phyloP scores from a whole-genome alignment of 768 basidiomycete genomes.

The Baorangia bicolor region DNA sequence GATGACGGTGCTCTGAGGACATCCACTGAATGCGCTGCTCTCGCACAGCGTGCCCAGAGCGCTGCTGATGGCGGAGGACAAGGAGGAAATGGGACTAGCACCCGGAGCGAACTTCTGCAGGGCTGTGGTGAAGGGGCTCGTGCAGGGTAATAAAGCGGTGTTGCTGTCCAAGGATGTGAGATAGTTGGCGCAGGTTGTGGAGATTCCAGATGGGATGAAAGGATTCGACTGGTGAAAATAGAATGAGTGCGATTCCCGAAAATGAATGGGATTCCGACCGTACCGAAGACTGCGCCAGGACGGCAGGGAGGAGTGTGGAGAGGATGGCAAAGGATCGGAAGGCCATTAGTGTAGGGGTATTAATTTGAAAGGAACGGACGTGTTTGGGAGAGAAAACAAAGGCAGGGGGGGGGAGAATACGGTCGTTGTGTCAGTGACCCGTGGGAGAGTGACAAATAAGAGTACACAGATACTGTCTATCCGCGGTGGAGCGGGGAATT shows the following conservation, averaged over 20 bases:
- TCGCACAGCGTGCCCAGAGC: conserved; percentile 60
- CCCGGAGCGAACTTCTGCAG: conserved; percentile 54
- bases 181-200: conserved; percentile 53
- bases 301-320: conserved; percentile 50
- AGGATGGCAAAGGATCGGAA: conserved; percentile 55
- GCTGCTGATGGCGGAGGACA: conserved; percentile 45
- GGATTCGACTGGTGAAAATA: conserved; percentile 37
- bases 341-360: conserved; percentile 30
- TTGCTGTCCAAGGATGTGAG: conserved; percentile 64
- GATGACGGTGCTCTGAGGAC: conserved; percentile 59
- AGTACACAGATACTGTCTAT: conserved; percentile 6
- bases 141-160: conserved; percentile 56
- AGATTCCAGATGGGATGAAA: conserved; percentile 70
- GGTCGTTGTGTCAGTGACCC: not conserved
- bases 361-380: conserved; percentile 34
- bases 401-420: no score
- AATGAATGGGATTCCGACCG: not conserved
- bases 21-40: conserved; percentile 42
- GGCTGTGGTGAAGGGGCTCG: conserved; percentile 56
- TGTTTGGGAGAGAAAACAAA: no score
- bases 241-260: conserved; percentile 3
- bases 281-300: conserved; percentile 51
- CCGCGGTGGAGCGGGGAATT: not conserved
- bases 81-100: conserved; percentile 36
- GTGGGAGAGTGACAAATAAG: conserved; percentile 7